Evolutionary conservation across 192 early-diverging fungal species (phyloP), one percentile per base, ranked within the genome.

Genomic region (Paraglomus brasilianum): DNA sequence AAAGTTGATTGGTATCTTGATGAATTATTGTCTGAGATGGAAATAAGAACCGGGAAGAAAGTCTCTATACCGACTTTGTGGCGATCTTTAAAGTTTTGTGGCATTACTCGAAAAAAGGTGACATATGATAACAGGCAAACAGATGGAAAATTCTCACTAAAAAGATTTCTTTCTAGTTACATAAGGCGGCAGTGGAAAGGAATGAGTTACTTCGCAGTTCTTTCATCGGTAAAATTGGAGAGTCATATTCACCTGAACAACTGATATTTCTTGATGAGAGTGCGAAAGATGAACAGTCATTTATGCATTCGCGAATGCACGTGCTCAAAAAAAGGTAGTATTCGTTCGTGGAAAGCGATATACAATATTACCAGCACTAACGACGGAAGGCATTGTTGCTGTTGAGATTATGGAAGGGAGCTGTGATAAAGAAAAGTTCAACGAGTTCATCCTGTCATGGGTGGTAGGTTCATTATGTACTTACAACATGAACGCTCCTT

Each of bases 361-460:
- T 63, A 47, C 61, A 45, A 44, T 63, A 7, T 13, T 63, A 19
- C 19, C 61, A 8, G 61, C 44, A 63, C 11, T 47, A 19, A 22
- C 44, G 1, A 10, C 17, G 40, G 42, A 63, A 21, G 43, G 17
- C 1, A 63, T 63, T 24, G 36, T 63, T 22, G 44, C 61, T 45
- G 61, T 46, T 45, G 61, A 63, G 21, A 43, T 63, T 30, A 63
- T 63, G 21, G 44, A 63, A 14, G 15, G 19, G n/a, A 63, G 61
- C 14, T 63, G 43, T 63, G 47, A 1, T 5, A 46, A 63, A 45
- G 6, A 24, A 17, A 63, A 5, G 13, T 63, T 59, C 9, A 59
- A 39, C 8, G 57, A 59, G 42, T 63, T 63, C 36, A 24, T 63
- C 5, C 4, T 63, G 14, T 45, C 61, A 39, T 7, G 47, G 40